A percentile compares a stretch with the other conserved stretches of the same genome.
Conservation (phyloP, 2,329 filamentous ascomycete genomes). For the Colletotrichum liriopes region DNA sequence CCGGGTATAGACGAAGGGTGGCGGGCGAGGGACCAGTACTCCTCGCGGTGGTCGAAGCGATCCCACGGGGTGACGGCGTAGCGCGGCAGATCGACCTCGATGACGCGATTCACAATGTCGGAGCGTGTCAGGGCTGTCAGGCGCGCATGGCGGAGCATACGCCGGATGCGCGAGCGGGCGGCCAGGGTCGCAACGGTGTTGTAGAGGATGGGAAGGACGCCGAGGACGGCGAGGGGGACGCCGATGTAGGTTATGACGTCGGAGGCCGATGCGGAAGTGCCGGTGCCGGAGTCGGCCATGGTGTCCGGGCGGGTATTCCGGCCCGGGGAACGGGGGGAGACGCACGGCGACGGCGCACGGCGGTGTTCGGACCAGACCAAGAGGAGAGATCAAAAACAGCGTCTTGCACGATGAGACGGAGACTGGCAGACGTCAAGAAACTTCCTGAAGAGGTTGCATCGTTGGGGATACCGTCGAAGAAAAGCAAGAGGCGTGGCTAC, state of each 20-base stretch:
- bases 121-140: slow-evolving; percentile 73
- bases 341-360: too few relatives aligned
- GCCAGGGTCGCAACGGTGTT: slow-evolving; percentile 74
- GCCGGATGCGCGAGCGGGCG: slow-evolving; percentile 73
- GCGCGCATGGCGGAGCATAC: slow-evolving; percentile 70
- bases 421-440: neutral
- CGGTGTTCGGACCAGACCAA: neutral
- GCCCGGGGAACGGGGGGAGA: neutral
- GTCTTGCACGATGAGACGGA: neutral
- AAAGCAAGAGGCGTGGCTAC: neutral
- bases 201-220: slow-evolving; percentile 76
- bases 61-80: slow-evolving; percentile 75
- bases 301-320: neutral
- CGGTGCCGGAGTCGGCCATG: slow-evolving; percentile 26
- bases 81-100: slow-evolving; percentile 76
- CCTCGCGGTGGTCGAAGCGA: slow-evolving; percentile 64
- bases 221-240: slow-evolving; percentile 70
- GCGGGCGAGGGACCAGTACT: slow-evolving; percentile 72
- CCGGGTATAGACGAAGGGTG: slow-evolving; percentile 70
- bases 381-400: neutral
- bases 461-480: neutral
- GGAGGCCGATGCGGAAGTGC: slow-evolving; percentile 10
- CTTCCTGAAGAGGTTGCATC: neutral
- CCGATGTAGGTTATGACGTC: slow-evolving; percentile 43
- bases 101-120: slow-evolving; percentile 76